Percentiles rank a stretch among this genome's conserved stretches.
phyloP scores from a whole-genome alignment of 108 stramenopile species.

The Stephanodiscus triporus region DNA sequence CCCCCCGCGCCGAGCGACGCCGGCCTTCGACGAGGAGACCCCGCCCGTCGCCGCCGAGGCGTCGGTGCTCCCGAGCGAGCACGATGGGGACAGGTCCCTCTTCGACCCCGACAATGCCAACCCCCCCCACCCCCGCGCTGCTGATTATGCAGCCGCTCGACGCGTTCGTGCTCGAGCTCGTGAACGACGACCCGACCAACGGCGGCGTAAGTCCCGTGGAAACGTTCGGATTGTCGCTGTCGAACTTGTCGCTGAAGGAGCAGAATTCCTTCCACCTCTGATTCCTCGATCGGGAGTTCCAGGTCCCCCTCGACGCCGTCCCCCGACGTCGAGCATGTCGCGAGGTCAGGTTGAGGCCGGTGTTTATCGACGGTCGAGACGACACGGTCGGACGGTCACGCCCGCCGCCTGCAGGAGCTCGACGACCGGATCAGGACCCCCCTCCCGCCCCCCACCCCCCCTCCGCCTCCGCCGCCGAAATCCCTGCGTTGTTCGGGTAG shows the following conservation, averaged over 20 bases:
- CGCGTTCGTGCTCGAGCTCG: background rate
- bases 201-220: too few species aligned
- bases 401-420: slow-evolving; percentile 1
- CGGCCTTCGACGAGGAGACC: too few species aligned
- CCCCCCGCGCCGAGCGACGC: too few species aligned
- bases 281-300: slow-evolving; percentile 30
- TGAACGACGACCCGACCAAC: background rate
- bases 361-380: too few species aligned
- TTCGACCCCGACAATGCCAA: background rate
- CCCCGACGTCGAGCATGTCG: slow-evolving; percentile 44
- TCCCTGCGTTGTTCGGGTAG: slow-evolving; percentile 10
- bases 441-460: background rate
- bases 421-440: background rate
- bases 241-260: slow-evolving; percentile 4
- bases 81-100: background rate
- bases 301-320: slow-evolving; percentile 41
- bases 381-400: background rate
- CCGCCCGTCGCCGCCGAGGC: background rate
- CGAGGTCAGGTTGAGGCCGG: slow-evolving; percentile 29
- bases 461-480: background rate
- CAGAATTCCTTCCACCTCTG: slow-evolving; percentile 45
- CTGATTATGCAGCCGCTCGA: too few species aligned
- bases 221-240: slow-evolving; percentile 10
- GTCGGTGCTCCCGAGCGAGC: background rate
- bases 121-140: background rate